Base-by-base conservation (phyloP, 208 protist genomes). In the Zelonia costaricensis region DNA sequence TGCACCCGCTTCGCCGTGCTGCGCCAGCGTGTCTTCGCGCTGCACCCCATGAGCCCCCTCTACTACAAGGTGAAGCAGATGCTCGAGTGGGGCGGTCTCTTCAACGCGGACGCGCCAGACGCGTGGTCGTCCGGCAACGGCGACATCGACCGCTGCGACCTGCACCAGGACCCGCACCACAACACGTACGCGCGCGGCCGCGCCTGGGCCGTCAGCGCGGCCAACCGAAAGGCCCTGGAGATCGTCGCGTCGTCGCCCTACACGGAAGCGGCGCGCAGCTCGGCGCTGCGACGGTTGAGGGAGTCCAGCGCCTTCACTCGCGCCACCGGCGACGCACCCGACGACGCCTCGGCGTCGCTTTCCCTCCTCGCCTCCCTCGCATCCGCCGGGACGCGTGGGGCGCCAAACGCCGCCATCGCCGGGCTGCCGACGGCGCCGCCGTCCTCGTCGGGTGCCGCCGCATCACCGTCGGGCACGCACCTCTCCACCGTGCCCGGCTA, bases 21-120 rank as follows among this genome's bases (percentile, higher is more conserved):
- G 28, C 60, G 59, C 23, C 59, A 65, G 42, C 57, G 33, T 4
- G 65, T 72, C n/a, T 65, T 42, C 57, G 42, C 23, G 10, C 57
- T 65, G 39, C 39, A 53, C 35, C 42, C 65, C 6, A 40, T 60
- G 8, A 67, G 43, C 28, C 42, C 61, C 9, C 27, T 65, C 2
- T 58, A 44, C 57, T 78, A 74, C 48, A 72, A 78, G 43, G 66
- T 78, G 40, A 67, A 69, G 49, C 67, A 74, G 55, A 55, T 78
- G 16, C 16, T 78, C 6, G 65, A 78, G 47, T 65, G 65, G 61
- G 15, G 28, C 6, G 55, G 43, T 23, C 31, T 70, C 35, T 30
- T 70, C 30, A 27, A 70, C 47, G 63, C 47, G 28, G 39, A 56
- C 22, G 47, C 40, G 27, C 39, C 49, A 9, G 48, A 40, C 23